Evolutionary conservation across 495 filamentous ascomycete species (phyloP).

Genomic region (Neurospora pannonica): DNA sequence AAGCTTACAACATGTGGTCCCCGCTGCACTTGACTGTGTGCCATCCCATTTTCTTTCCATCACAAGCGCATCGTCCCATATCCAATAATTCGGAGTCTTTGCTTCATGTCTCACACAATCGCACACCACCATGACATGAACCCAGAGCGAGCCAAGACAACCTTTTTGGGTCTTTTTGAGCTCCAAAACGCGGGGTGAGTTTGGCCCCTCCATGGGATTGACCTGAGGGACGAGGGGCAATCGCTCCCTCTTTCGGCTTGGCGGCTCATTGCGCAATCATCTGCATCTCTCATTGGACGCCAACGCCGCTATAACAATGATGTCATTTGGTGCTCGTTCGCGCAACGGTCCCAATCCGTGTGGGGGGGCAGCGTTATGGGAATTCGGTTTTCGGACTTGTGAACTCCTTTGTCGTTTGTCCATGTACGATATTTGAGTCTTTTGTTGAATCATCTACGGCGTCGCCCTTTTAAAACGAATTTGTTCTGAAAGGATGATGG

Average conservation of each 20-base stretch:
- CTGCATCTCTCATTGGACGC: conserved; percentile 16
- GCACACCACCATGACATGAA: background rate
- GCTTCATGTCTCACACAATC: background rate
- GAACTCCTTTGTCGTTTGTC: background rate
- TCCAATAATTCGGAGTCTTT: background rate
- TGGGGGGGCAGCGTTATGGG: background rate
- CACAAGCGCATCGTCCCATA: background rate
- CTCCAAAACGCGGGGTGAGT: conserved; percentile 14
- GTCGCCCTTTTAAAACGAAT: background rate
- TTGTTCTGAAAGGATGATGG: background rate
- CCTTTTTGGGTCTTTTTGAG: background rate
- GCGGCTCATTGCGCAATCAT: conserved; percentile 28
- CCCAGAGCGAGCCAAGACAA: background rate
- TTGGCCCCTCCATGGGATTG: conserved; percentile 18
- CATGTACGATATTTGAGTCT: background rate
- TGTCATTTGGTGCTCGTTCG: conserved; percentile 23
- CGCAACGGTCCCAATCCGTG: conserved; percentile 10
- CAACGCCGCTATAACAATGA: conserved; percentile 9
- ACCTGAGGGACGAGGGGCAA: conserved; percentile 21
- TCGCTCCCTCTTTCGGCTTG: conserved; percentile 20
- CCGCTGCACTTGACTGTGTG: background rate
- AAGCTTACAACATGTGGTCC: background rate
- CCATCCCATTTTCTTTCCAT: background rate
- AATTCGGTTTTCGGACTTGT: conserved; percentile 1
- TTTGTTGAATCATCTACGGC: background rate